phyloP scores from a whole-genome alignment of 306 rosid genomes.

The Biancaea sappan region DNA sequence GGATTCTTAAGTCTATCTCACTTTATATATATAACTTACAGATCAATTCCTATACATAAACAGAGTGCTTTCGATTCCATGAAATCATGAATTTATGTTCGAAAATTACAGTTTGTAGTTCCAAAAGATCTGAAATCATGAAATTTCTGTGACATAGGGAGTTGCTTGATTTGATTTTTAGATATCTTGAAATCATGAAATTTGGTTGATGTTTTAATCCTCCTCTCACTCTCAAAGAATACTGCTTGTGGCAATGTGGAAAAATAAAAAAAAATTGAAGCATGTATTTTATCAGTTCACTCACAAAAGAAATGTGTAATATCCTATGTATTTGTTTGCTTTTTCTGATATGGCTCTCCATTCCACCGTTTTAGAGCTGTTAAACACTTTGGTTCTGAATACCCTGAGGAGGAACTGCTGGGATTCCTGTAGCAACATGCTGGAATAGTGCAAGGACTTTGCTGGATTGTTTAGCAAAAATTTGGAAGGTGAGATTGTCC shows the following conservation, averaged over 20 bases:
- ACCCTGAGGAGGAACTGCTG: constrained; percentile 55
- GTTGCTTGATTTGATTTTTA: too few relatives aligned
- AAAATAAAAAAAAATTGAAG: neutral
- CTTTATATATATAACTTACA: too few relatives aligned
- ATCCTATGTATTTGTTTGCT: constrained; percentile 22
- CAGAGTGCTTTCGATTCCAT: too few relatives aligned
- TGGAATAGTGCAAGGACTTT: constrained; percentile 63
- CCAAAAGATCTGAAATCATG: too few relatives aligned
- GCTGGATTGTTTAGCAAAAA: constrained; percentile 72
- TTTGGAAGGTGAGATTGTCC: constrained; percentile 48
- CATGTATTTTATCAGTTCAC: constrained; percentile 17
- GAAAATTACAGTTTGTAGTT: too few relatives aligned
- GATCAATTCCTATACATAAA: too few relatives aligned
- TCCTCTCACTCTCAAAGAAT: neutral
- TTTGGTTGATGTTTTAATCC: constrained; percentile 10
- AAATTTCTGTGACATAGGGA: too few relatives aligned
- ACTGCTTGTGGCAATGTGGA: constrained; percentile 15
- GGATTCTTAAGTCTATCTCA: too few relatives aligned
- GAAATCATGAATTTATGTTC: too few relatives aligned
- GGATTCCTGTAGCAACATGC: constrained; percentile 67
- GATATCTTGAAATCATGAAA: too few relatives aligned
- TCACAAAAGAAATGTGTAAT: neutral
- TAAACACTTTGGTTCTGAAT: constrained; percentile 77
- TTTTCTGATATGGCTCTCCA: constrained; percentile 58
- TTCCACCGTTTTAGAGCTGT: constrained; percentile 65